These are phyloP conservation scores for Smittium culicis DNA, from an alignment of 371 early-diverging fungal genomes.

Conservation along the genomic window DNA sequence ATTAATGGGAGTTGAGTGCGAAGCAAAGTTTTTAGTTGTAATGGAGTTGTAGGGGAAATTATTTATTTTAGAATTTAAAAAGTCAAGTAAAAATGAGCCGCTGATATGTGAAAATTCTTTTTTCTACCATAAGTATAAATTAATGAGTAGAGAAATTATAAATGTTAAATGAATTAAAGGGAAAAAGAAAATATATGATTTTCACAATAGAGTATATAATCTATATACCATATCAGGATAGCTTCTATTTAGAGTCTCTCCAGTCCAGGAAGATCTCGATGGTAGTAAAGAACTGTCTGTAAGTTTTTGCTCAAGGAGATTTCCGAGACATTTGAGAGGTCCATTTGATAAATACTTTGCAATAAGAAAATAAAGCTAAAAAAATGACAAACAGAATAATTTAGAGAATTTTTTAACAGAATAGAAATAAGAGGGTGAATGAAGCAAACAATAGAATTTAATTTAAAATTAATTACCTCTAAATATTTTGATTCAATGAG, in stretches of 20 bases:
- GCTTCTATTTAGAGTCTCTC: slow-evolving; percentile 36
- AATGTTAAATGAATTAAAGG: slow-evolving; percentile 11
- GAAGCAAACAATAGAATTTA: too few relatives aligned
- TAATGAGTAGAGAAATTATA: slow-evolving; percentile 16
- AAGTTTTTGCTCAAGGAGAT: slow-evolving; percentile 16
- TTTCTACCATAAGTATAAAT: slow-evolving; percentile 12
- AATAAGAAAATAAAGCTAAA: slow-evolving; percentile 32
- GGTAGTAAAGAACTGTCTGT: slow-evolving; percentile 34
- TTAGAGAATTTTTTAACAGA: too few relatives aligned
- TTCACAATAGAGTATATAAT: too few relatives aligned
- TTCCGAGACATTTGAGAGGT: slow-evolving; percentile 19
- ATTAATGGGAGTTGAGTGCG: slow-evolving; percentile 17
- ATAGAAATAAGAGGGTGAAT: too few relatives aligned
- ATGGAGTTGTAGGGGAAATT: slow-evolving; percentile 11
- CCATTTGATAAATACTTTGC: slow-evolving; percentile 23
- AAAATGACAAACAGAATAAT: too few relatives aligned
- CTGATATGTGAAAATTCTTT: slow-evolving; percentile 8
- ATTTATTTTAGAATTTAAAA: slow-evolving; percentile 13
- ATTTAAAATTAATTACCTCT: too few relatives aligned
- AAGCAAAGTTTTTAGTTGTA: slow-evolving; percentile 23
- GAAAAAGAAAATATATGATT: too few relatives aligned
- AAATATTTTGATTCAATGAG: too few relatives aligned
- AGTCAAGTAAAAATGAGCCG: slow-evolving; percentile 12
- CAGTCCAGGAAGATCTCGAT: slow-evolving; percentile 45
- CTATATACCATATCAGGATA: slow-evolving; percentile 47